These are phyloP conservation scores for Amanita exitialis DNA, from an alignment of 768 basidiomycete species.

Conservation along the genomic window DNA sequence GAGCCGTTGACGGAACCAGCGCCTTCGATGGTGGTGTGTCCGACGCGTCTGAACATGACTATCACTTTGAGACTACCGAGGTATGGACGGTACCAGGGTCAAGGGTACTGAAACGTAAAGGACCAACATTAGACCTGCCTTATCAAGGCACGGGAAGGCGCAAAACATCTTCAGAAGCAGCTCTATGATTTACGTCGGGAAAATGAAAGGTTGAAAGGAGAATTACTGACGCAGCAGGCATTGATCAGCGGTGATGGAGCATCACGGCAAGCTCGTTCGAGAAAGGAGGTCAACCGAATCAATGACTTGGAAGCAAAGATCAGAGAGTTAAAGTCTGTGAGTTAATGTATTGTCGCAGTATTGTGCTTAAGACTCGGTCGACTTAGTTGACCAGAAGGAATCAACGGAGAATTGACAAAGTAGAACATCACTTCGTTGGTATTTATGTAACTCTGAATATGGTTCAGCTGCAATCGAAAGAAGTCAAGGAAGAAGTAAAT, in stretches of 20 bases:
- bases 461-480: constrained; percentile 16
- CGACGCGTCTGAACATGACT: background rate
- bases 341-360: background rate
- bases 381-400: constrained; percentile 13
- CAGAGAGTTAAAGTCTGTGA: constrained; percentile 11
- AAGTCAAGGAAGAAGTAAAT: constrained; percentile 25
- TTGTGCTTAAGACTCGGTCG: background rate
- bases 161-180: constrained; percentile 9
- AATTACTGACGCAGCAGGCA: constrained; percentile 5
- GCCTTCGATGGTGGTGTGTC: background rate
- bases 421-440: constrained; percentile 1
- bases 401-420: constrained; percentile 16
- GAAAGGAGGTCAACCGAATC: constrained; percentile 3
- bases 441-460: background rate
- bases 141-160: constrained; percentile 8
- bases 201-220: constrained; percentile 9
- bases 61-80: background rate
- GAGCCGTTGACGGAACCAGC: background rate
- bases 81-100: background rate
- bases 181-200: constrained; percentile 11
- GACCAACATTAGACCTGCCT: constrained; percentile 9
- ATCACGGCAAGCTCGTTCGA: constrained; percentile 2
- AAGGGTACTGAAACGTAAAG: background rate
- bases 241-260: background rate
- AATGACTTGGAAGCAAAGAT: constrained; percentile 7